Evolutionary conservation across 441 rosid genomes (phyloP).

Genomic region (Corymbia citriodora): DNA sequence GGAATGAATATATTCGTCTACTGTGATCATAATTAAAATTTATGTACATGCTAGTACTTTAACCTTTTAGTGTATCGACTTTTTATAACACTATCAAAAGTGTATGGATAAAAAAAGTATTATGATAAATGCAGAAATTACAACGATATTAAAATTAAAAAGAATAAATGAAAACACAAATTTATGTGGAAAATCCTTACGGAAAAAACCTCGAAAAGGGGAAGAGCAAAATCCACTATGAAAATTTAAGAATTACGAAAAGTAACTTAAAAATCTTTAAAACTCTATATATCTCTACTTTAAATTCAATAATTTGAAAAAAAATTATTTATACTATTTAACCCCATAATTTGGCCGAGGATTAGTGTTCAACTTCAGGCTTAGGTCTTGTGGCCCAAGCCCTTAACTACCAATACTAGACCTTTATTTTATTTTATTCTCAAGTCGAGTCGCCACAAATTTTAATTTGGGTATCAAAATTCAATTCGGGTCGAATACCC

Average conservation of each 20-base stretch:
- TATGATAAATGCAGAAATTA: neutral
- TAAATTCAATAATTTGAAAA: neutral
- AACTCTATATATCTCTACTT: neutral
- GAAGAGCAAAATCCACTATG: neutral
- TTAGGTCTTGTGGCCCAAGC: neutral
- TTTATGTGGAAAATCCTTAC: neutral
- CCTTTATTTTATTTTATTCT: no score
- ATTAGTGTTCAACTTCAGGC: neutral
- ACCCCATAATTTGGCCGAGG: neutral
- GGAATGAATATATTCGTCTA: neutral
- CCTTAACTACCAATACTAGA: neutral
- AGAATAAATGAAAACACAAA: neutral
- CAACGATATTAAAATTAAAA: no score
- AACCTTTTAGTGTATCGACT: neutral
- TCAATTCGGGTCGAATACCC: rapidly evolving
- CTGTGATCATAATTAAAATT: neutral
- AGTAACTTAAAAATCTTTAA: no score
- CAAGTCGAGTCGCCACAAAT: neutral
- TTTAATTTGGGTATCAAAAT: neutral
- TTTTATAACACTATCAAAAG: neutral
- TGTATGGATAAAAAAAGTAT: neutral
- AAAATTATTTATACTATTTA: neutral
- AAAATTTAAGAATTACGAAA: neutral
- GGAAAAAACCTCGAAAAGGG: neutral
- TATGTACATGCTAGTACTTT: neutral